Evolutionary conservation across 306 rosid species (phyloP).

Genomic region (Vigna radiata): DNA sequence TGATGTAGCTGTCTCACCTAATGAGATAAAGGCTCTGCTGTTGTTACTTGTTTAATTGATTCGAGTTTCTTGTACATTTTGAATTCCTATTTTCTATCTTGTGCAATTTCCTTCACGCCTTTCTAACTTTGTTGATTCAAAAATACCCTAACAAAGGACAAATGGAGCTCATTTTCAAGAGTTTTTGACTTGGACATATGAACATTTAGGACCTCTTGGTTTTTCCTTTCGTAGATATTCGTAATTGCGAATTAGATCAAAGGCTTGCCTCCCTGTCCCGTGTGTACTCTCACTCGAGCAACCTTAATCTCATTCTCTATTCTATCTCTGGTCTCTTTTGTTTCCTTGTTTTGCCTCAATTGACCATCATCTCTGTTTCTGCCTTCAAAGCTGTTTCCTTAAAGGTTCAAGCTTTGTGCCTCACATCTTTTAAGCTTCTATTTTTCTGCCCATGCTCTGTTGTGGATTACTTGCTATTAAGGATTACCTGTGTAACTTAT

Average conservation of each 20-base stretch:
- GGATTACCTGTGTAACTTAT: neutral
- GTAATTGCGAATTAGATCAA: neutral
- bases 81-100: neutral
- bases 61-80: neutral
- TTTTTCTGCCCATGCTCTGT: neutral
- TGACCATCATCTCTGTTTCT: neutral
- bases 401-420: neutral
- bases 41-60: conserved; percentile 1
- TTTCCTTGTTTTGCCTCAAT: neutral
- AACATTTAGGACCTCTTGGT: neutral
- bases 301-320: neutral
- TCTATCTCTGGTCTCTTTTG: neutral
- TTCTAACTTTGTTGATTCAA: conserved; percentile 12
- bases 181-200: conserved; percentile 8
- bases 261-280: neutral
- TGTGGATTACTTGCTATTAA: neutral
- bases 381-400: neutral
- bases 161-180: neutral
- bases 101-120: neutral
- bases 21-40: neutral
- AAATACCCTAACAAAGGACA: neutral
- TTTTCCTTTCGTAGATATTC: conserved; percentile 24
- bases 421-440: neutral
- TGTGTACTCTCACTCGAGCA: neutral
- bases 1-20: neutral